Evolutionary conservation across 176 grass and related monocot species (phyloP), one percentile per base, ranked within the genome.

Genomic region (Bolboschoenus planiculmis): DNA sequence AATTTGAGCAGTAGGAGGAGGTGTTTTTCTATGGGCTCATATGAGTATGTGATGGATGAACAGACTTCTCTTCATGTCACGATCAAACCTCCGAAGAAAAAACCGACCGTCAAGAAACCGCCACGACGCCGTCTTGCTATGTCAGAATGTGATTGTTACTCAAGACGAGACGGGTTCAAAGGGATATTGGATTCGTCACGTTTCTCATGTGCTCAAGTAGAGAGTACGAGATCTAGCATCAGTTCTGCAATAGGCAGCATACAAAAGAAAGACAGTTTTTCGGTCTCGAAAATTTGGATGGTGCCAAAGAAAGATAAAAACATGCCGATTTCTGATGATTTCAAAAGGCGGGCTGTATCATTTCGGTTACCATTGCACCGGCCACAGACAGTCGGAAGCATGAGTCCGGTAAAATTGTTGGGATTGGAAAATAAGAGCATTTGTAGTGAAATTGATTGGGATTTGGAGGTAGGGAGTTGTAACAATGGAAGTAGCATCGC

Each of bases 11-110:
- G 89, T 64, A 89, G 90, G 24, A 88, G 92, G 62, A 89, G 95
- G 88, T 97, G 95, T 84, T 93, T 92, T 51, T 97, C 95, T 43
- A 97, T 97, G 95, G 95, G 95, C 0, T 88, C 95, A 20, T 92
- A 97, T 71, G 95, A 94, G 88, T 97, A 97, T 88, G 88, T 97
- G 36, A 89, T 97, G 92, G 90, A 97, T 46, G 88, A 94, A 48
- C 78, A 46, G 7, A 78, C 90, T 0, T 74, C 85, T n/a, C 92
- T 97, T 44, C 60, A 82, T 35, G 95, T 97, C 11, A 75, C 92
- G 29, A 91, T 99, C 71, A 91, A 91, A 84, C 89, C 92, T 57
- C 84, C 92, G 3, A 95, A 89, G 84, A 99, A 91, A 85, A 91
- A 87, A 30, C 85, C 90, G 0, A 82, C 82, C 16, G n/a, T 18